phyloP scores from a whole-genome alignment of 1,139 yeast species.

The Protomyces arabidopsidicola region DNA sequence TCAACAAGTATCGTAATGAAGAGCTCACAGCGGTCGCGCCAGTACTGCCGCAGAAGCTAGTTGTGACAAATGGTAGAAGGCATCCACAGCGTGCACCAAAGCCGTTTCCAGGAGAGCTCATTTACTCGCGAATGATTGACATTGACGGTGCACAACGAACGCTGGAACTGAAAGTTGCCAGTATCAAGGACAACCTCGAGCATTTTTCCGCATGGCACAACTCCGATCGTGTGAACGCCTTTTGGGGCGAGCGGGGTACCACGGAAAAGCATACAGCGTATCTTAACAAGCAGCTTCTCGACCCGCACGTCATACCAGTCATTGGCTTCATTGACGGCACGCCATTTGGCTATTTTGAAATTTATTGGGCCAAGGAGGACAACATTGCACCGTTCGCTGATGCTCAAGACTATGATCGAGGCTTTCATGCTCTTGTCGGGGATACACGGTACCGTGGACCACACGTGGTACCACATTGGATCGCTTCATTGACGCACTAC shows the following conservation, averaged over 20 bases:
- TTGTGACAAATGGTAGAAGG: neutral
- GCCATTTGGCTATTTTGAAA: conserved; percentile 33
- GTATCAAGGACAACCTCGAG: neutral
- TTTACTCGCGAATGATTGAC: neutral
- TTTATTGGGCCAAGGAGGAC: conserved; percentile 35
- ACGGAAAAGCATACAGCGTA: conserved; percentile 31
- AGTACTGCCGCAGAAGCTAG: neutral
- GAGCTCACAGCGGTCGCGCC: neutral
- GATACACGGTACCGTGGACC: conserved; percentile 35
- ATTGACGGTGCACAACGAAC: neutral
- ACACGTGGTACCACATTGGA: conserved; percentile 34
- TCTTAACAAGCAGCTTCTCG: conserved; percentile 27
- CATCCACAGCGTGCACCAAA: neutral
- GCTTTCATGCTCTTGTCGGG: conserved; percentile 36
- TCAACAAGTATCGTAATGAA: neutral
- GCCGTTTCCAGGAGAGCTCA: neutral
- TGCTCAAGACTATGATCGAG: conserved; percentile 33
- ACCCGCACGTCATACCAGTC: conserved; percentile 32
- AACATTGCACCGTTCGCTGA: conserved; percentile 31
- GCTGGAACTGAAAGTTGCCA: neutral
- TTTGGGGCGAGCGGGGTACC: conserved; percentile 34
- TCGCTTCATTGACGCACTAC: conserved; percentile 34
- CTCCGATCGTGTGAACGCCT: conserved; percentile 34
- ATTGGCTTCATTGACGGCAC: conserved; percentile 33
- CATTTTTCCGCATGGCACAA: conserved; percentile 34